These are phyloP conservation scores for Leptoxyphium fumago DNA, from an alignment of 2,329 filamentous ascomycete genomes.

Conservation along the genomic window DNA sequence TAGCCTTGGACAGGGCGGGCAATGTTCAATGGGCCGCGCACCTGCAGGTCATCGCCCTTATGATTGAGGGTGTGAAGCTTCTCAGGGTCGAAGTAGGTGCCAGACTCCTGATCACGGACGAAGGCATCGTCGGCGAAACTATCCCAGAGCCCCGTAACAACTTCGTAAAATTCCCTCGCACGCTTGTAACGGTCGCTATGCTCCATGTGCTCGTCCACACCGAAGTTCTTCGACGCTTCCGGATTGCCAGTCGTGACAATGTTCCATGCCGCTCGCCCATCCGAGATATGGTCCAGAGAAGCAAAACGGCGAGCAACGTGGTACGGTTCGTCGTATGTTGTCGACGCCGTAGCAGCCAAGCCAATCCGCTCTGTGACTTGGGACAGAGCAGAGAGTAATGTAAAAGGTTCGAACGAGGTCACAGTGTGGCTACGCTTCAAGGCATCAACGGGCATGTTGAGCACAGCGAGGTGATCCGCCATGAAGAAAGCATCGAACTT, in stretches of 20 bases:
- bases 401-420: constrained; percentile 38
- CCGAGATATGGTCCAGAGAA: constrained; percentile 23
- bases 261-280: constrained; percentile 32
- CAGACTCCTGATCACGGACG: background rate
- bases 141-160: constrained; percentile 17
- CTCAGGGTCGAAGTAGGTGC: constrained; percentile 23
- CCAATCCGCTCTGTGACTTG: constrained; percentile 28
- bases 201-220: constrained; percentile 28
- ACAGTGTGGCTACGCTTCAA: constrained; percentile 43
- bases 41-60: constrained; percentile 15
- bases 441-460: constrained; percentile 35
- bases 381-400: constrained; percentile 30
- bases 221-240: constrained; percentile 33
- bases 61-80: too few relatives aligned
- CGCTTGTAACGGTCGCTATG: constrained; percentile 36
- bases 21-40: constrained; percentile 30
- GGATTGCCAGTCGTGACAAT: constrained; percentile 36
- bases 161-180: constrained; percentile 31
- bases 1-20: constrained; percentile 44
- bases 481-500: constrained; percentile 40
- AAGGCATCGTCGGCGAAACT: constrained; percentile 15
- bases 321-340: constrained; percentile 24
- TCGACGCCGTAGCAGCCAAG: constrained; percentile 24
- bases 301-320: constrained; percentile 21
- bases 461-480: constrained; percentile 29